Evolutionary conservation across 2,329 filamentous ascomycete genomes (phyloP), one percentile per base, ranked within the genome.

Genomic region (Fusarium praegraminearum): DNA sequence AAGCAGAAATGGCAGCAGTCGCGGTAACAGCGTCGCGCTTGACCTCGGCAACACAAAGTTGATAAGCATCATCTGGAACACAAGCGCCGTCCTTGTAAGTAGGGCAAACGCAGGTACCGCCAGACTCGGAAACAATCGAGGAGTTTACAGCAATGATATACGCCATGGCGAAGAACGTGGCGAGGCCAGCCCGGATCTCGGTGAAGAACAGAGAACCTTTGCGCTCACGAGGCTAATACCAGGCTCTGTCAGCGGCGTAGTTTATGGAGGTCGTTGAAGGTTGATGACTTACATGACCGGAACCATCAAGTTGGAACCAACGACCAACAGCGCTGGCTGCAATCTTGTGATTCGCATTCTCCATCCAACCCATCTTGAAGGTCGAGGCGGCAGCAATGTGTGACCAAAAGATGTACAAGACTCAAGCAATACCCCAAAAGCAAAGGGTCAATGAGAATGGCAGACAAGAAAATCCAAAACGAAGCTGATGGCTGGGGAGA

Each of bases 1-100:
- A 81, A 28, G 92, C 91, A 16, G 92, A 86, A 70, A 96, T 94
- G 57, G 93, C 93, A 45, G 93, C 93, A 7, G 93, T 97, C 13
- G 91, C 93, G 9, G 93, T 97, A 57, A 97, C 91, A 40, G 94
- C 81, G 76, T 97, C 93, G 33, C 92, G 89, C 79, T 91, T 91
- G 76, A 95, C 78, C 67, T 85, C 86, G 73, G 84, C 79, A 69
- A 83, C 80, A 77, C 91, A 93, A n/a, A 90, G 79, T 66, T 85
- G 76, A 72, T 93, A 93, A 24, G 86, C 86, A 7, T 82, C 75
- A 76, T 92, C 83, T 46, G 66, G 66, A 41, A 75, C 70, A 78
- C 90, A 92, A 13, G 82, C 40, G 3, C 66, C 66, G 10, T 83
- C 72, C 89, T 82, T 83, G 4, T 76, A 82, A 22, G 80, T 80